Evolutionary conservation across 768 basidiomycete genomes (phyloP).

Genomic region (Obba rivulosa): DNA sequence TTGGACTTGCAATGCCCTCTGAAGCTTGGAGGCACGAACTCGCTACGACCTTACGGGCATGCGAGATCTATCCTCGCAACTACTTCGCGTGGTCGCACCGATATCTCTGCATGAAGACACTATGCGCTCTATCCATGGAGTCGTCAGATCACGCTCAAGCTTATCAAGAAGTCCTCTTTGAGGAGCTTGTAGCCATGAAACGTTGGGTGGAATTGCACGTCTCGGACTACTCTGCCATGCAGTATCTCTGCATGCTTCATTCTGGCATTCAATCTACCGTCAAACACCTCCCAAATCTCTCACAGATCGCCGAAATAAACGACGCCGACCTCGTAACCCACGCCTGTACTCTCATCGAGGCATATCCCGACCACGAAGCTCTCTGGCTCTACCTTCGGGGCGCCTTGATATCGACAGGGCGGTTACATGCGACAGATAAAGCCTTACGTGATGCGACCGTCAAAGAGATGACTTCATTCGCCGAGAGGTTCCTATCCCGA

Average conservation of each 20-base stretch:
- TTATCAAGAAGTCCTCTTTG: conserved; percentile 28
- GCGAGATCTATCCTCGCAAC: conserved; percentile 63
- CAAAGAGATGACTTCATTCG: neutral
- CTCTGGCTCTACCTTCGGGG: conserved; percentile 58
- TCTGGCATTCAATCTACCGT: neutral
- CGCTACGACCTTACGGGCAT: conserved; percentile 39
- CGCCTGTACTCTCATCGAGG: conserved; percentile 40
- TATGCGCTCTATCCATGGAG: conserved; percentile 16
- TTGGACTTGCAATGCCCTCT: conserved; percentile 24
- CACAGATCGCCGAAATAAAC: neutral
- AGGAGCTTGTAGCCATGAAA: conserved; percentile 33
- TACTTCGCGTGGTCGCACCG: conserved; percentile 73
- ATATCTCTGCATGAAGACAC: conserved; percentile 38
- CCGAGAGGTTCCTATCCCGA: neutral
- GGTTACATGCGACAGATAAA: too few relatives aligned
- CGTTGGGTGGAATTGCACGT: conserved; percentile 60
- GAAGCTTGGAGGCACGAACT: conserved; percentile 43
- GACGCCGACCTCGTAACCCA: conserved; percentile 23
- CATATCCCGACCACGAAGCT: conserved; percentile 55
- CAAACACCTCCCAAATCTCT: neutral
- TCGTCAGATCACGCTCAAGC: conserved; percentile 6
- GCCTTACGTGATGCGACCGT: neutral
- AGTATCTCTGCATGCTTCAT: conserved; percentile 45
- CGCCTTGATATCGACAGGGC: neutral
- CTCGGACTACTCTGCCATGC: conserved; percentile 62